Evolutionary conservation across 2,329 filamentous ascomycete genomes (phyloP), one percentile per base, ranked within the genome.

Genomic region (Rhynchosporium agropyri): DNA sequence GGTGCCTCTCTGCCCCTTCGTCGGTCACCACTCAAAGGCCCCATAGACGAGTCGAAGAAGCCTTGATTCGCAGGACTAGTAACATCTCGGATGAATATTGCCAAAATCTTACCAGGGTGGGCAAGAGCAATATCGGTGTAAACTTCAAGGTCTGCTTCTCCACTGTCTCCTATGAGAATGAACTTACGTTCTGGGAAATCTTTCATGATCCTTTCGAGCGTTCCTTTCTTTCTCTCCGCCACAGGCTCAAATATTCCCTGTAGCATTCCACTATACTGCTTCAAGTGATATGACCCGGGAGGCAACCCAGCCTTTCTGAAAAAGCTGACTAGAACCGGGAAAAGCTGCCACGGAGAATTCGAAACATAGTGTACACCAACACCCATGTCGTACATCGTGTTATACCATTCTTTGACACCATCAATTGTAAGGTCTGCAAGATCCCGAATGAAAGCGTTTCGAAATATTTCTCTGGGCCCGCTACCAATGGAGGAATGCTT

Each of bases 281-380:
- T 99, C 68, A 99, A 77, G 74, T 99, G 96, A 68, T 98, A 90
- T 0, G 94, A 97, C 0, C 95, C 96, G 0, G 85, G 85, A 0
- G 95, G 95, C 1, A 99, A 79, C 1, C 90, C 90, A 6, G 90
- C 90, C 46, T 89, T 77, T 67, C 88, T 86, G 75, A 98, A 96
- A 74, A 90, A 99, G 59, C 85, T 91, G 4, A 91, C 89, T 10
- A 99, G 79, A 2, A 98, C 86, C 0, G 95, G 95, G 71, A 91
- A 99, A 6, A 99, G 83, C 75, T 99, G 96, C 96, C 96, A 99
- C 0, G 95, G 95, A 57, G 94, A 96, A 76, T 99, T 99, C n/a
- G 95, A 99, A 68, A 97, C 96, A 75, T 99, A 99, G 74, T 99
- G 96, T 58, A 99, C 84, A 70, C 88, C 86, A 29, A 98, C 94